Base-by-base conservation (phyloP, 129 eudicot genomes). In the Oenanthe sinensis region DNA sequence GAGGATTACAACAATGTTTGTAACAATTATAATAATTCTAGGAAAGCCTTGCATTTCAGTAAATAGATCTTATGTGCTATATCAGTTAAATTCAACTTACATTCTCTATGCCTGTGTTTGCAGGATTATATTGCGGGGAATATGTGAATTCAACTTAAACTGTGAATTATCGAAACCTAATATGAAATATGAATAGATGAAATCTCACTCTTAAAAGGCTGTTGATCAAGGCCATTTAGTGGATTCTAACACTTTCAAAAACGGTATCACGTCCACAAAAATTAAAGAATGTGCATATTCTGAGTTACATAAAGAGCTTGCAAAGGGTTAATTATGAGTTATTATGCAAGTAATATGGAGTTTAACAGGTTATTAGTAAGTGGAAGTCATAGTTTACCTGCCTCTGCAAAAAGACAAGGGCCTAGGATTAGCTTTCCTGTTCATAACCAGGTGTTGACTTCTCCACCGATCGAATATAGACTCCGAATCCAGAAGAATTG, bases 351-450 rank as follows among this genome's bases (percentile, higher is more conserved):
- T 13, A 28, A 65, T 58, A 22, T 58, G 65, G 71, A 4, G 40
- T n/a, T 65, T 65, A 12, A 65, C 40, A 58, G 13, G 65, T 22
- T 58, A 58, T 30, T 58, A 24, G 13, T 72, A 72, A 9, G 26
- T 8, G 22, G 4, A 13, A 46, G 28, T 42, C 33, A 65, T 30
- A 24, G 47, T 15, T 83, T 87, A 94, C 93, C 96, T 91, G 96
- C 90, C 67, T 97, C 96, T 39, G 91, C 90, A 71, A 43, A 91
- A 36, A 95, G 87, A 87, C 90, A 96, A 69, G 97, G 97, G 20
- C 97, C 98, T 1, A 92, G 97, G 74, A 91, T 88, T 78, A 91
- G 87, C 85, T 95, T 90, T 70, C 98, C 96, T 36, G 97, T 88
- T 81, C 97, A 84, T 67, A 91, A 52, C 85, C 89, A 91, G 49